A percentile compares a stretch with the other conserved stretches of the same genome.
Evolutionary conservation across 2,329 filamentous ascomycete genomes (phyloP).

Genomic region (Aureobasidium sp.): DNA sequence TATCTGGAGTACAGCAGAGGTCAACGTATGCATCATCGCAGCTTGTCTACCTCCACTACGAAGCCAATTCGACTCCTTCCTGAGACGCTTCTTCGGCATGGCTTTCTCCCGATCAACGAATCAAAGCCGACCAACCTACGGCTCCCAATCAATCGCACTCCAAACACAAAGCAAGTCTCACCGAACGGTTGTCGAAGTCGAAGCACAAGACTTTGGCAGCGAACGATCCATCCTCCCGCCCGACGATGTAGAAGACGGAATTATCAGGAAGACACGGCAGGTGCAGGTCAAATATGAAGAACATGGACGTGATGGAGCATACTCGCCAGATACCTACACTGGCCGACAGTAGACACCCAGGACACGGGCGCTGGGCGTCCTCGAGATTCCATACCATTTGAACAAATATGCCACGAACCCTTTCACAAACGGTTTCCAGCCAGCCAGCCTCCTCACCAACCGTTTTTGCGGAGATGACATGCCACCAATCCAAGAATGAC

Average conservation of each 20-base stretch:
- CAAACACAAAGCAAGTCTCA: neutral
- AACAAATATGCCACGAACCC: neutral
- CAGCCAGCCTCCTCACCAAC: neutral
- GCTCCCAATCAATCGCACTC: neutral
- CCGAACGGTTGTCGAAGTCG: neutral
- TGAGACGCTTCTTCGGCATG: constrained; percentile 10
- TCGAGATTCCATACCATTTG: neutral
- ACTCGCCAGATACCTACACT: neutral
- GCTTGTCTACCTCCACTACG: constrained; percentile 14
- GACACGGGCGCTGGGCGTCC: neutral
- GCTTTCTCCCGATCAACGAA: neutral
- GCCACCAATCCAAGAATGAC: neutral
- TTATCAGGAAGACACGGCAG: neutral
- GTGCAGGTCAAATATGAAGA: constrained; percentile 5
- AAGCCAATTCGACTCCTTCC: constrained; percentile 13
- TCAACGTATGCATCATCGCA: constrained; percentile 15
- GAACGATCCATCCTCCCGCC: neutral
- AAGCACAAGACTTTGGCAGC: neutral
- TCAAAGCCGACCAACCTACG: neutral
- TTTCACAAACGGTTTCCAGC: neutral
- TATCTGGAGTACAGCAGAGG: constrained; percentile 14
- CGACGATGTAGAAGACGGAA: constrained; percentile 1
- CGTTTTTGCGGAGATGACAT: constrained; percentile 4
- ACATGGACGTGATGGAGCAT: neutral
- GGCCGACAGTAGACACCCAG: neutral